These are phyloP conservation scores for Termitomyces sp. DNA, from an alignment of 768 basidiomycete species.

Conservation along the genomic window DNA sequence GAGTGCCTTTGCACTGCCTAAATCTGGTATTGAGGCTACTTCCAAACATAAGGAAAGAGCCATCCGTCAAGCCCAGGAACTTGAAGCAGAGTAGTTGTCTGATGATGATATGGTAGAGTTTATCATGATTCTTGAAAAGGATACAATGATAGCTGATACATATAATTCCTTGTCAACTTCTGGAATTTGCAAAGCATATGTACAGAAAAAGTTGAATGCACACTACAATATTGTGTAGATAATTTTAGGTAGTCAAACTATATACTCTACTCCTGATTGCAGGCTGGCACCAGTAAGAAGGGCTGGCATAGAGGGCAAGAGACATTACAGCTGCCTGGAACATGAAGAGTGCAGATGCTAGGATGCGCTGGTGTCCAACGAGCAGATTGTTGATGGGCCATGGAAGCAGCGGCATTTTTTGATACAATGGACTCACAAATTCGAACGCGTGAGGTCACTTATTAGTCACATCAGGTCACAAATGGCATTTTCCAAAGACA, in stretches of 20 bases:
- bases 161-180: background rate
- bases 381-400: background rate
- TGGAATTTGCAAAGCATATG: background rate
- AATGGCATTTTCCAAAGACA: background rate
- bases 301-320: background rate
- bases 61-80: background rate
- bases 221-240: background rate
- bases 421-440: background rate
- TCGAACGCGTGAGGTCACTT: background rate
- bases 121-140: background rate
- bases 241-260: background rate
- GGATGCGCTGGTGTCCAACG: background rate
- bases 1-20: background rate
- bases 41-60: background rate
- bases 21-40: background rate
- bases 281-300: too few relatives aligned
- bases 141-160: background rate
- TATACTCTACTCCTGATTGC: background rate
- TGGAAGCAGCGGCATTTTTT: background rate
- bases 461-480: background rate
- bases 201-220: background rate
- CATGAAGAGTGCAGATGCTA: background rate
- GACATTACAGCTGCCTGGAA: background rate
- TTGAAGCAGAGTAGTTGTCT: slow-evolving; percentile 2
- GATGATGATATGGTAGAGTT: background rate